Base-by-base conservation (phyloP, 176 grass and related monocot genomes). In the Avena sativa region DNA sequence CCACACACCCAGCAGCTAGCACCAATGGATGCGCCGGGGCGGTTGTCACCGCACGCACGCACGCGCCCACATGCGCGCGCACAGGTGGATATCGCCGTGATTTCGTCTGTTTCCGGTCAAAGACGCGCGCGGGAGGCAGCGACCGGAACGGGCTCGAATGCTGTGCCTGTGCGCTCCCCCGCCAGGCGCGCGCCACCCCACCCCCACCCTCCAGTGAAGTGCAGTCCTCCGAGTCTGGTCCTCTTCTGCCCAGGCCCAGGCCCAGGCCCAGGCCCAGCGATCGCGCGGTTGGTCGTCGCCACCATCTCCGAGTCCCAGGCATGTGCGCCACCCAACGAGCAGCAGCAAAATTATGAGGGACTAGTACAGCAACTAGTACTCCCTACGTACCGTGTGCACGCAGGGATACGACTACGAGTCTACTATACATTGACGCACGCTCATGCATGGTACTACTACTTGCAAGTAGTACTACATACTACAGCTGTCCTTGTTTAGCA, bases 101-200 rank as follows among this genome's bases (percentile, higher is more conserved):
- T 72, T 15, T 44, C 34, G 67, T 58, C 52, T 21, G 32, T 19
- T 72, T 16, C 20, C 80, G 20, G 80, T 56, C 64, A 83, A 71
- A 57, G 49, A 11, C 36, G 34, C 32, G 19, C 36, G 34, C 32
- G 19, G 75, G 17, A 25, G 20, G 19, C 69, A 23, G 71, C 71
- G 16, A 23, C 40, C 40, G 71, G 9, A 12, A 10, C 12, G 46
- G 9, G 52, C 47, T 75, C 72, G 46, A 51, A 28, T 12, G 47
- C 12, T 15, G 36, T 60, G 26, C 67, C 16, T 8, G 43, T 8
- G 5, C 5, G 43, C 28, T 1, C 1, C 13, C 28, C 30, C 23
- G 16, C 8, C 67, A 32, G 36, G 67, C 67, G 21, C 69, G 19
- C 38, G 9, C 69, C 67, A 71, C 67, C 67, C 10, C 46, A 9